Base-by-base conservation (phyloP, 2,329 filamentous ascomycete species). In the Ascomycota sp. region DNA sequence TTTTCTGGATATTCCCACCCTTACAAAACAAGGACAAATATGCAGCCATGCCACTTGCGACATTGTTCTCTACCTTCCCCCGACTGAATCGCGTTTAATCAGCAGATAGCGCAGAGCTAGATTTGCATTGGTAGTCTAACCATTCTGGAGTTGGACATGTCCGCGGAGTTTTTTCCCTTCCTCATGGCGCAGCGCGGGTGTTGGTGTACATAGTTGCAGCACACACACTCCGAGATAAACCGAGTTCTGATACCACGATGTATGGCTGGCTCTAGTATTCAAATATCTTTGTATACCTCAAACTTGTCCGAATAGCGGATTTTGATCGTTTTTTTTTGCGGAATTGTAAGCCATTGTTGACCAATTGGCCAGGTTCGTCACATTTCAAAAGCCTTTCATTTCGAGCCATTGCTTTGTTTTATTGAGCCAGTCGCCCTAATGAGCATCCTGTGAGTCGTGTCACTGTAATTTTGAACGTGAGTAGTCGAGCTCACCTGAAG, bases 401-500 rank as follows among this genome's bases (percentile, higher is more conserved):
- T 52, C 29, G 15, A 55, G 35, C 47, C 51, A 56, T 15, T 45
- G 34, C 31, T 41, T 39, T 4, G 40, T 31, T 23, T 45, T 40
- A 10, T 44, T 39, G 31, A 45, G 47, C 32, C 44, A 33, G 25
- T 53, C 40, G 20, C 53, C 53, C 53, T n/a, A 32, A 34, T 17
- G 15, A 4, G 15, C 15, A 17, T 17, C 15, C 15, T 17, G 15
- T 17, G 15, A 17, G 15, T 17, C 15, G 4, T 17, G 15, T 3
- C 15, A 3, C 15, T 3, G 15, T 17, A 17, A 17, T 17, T 17
- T 17, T 17, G 4, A 17, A 17, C 15, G 15, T 11, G 8, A 9
- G 10, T 15, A 13, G n/a, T 8, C 7, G 19, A 19, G 31, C 57
- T 41, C 48, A 80, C 78, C 63, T 75, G 81, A 37, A 92, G 59